phyloP scores from a whole-genome alignment of 805 yeast species.

The Sugiyamaella mastotermitis region DNA sequence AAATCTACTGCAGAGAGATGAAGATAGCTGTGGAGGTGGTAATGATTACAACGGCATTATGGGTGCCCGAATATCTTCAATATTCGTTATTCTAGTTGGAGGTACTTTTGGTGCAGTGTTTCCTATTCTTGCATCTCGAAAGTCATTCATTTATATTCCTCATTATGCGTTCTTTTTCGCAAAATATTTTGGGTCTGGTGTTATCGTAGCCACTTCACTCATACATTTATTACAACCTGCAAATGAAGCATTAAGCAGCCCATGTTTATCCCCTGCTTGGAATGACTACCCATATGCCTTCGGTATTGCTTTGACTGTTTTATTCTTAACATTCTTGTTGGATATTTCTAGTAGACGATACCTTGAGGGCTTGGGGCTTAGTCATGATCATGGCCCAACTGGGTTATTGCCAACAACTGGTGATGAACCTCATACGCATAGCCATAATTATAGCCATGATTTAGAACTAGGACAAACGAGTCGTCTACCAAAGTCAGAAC shows the following conservation, averaged over 20 bases:
- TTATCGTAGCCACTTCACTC: conserved; percentile 69
- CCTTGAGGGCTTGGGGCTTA: conserved; percentile 14
- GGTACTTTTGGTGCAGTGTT: conserved; percentile 41
- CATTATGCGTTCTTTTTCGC: conserved; percentile 28
- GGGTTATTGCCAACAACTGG: conserved; percentile 9
- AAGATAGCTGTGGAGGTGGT: conserved; percentile 10
- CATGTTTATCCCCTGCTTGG: conserved; percentile 30
- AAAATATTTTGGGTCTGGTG: conserved; percentile 66
- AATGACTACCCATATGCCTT: conserved; percentile 52
- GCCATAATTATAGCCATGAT: not conserved
- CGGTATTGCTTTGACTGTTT: conserved; percentile 45
- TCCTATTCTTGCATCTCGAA: conserved; percentile 34
- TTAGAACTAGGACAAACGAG: not conserved
- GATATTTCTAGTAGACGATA: conserved; percentile 17
- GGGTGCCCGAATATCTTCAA: conserved; percentile 47
- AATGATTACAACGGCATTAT: conserved; percentile 35
- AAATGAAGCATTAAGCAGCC: conserved; percentile 21
- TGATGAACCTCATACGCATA: too few species aligned
- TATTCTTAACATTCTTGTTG: conserved; percentile 30
- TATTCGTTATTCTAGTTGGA: conserved; percentile 53
- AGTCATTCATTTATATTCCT: conserved; percentile 24
- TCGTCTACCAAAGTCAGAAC: too few species aligned
- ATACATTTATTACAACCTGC: conserved; percentile 51
- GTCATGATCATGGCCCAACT: conserved; percentile 21
- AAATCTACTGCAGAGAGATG: not conserved